phyloP scores from a whole-genome alignment of 2,329 filamentous ascomycete genomes.

The Colletotrichum sp. region DNA sequence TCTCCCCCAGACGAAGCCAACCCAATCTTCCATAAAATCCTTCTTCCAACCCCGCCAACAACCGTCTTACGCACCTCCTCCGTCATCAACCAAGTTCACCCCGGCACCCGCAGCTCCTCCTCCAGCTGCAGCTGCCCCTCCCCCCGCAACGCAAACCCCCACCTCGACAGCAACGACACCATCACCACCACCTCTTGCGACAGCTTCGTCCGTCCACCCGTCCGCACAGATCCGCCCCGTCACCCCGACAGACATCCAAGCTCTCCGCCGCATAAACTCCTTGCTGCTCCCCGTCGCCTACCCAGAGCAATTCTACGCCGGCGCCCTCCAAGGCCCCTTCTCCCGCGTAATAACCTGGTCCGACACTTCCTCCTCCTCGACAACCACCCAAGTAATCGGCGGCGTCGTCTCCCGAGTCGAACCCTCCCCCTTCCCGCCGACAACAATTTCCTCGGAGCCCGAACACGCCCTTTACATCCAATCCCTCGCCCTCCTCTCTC shows the following conservation, averaged over 20 bases:
- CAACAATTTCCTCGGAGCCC: slow-evolving; percentile 28
- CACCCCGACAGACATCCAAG: slow-evolving; percentile 55
- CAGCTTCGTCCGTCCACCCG: slow-evolving; percentile 39
- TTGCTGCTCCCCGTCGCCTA: slow-evolving; percentile 70
- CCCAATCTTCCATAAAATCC: slow-evolving; percentile 64
- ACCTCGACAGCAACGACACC: slow-evolving; percentile 34
- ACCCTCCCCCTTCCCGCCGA: slow-evolving; percentile 37
- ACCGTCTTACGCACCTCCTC: slow-evolving; percentile 49
- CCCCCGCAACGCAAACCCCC: slow-evolving; percentile 36
- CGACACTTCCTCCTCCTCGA: slow-evolving; percentile 35
- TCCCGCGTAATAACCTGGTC: slow-evolving; percentile 66
- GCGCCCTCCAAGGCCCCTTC: slow-evolving; percentile 55
- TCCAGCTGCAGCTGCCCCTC: slow-evolving; percentile 23
- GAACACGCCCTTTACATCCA: slow-evolving; percentile 66
- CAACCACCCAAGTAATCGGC: slow-evolving; percentile 54
- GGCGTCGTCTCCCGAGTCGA: slow-evolving; percentile 69
- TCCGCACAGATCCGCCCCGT: slow-evolving; percentile 60
- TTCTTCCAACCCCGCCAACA: slow-evolving; percentile 60
- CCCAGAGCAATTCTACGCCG: slow-evolving; percentile 68
- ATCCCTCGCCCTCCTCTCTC: slow-evolving; percentile 66
- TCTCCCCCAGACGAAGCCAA: slow-evolving; percentile 40
- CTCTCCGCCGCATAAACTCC: slow-evolving; percentile 68
- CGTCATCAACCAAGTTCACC: slow-evolving; percentile 37
- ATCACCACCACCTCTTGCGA: slow-evolving; percentile 30
- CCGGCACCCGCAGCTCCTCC: slow-evolving; percentile 31